These are phyloP conservation scores for Komagataella mondaviorum DNA, from an alignment of 805 yeast species.

Conservation along the genomic window DNA sequence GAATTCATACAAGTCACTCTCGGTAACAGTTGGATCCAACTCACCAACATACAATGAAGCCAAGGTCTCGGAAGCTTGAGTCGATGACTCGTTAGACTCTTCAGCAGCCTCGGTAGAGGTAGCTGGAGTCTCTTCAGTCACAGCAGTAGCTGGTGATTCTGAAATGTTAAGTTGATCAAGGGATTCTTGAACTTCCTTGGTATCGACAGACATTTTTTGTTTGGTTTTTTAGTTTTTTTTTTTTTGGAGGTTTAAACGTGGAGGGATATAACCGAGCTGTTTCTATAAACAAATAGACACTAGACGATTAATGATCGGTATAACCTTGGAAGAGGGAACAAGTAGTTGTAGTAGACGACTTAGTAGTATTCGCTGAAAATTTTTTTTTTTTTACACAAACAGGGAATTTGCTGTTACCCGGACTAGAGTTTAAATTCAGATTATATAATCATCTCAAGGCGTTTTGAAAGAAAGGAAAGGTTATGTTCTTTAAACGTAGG, in stretches of 20 bases:
- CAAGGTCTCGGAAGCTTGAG: slow-evolving; percentile 38
- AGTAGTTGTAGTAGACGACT: not conserved
- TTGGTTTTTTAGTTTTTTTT: slow-evolving; percentile 7
- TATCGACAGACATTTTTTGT: slow-evolving; percentile 17
- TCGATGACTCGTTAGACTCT: slow-evolving; percentile 20
- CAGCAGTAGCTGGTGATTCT: slow-evolving; percentile 9
- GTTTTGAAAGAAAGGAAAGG: not conserved
- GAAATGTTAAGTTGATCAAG: slow-evolving; percentile 12
- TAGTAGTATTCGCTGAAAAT: not conserved
- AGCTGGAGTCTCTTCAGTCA: slow-evolving; percentile 14
- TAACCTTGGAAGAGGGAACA: slow-evolving; percentile 2
- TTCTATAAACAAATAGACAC: slow-evolving; percentile 1
- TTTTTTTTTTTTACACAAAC: not conserved
- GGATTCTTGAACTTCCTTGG: slow-evolving; percentile 13
- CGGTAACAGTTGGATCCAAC: slow-evolving; percentile 83
- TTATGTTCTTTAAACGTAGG: too few relatives aligned
- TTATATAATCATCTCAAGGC: too few relatives aligned
- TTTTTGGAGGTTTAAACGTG: slow-evolving; percentile 1
- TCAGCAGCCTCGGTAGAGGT: slow-evolving; percentile 20
- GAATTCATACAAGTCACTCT: slow-evolving; percentile 87
- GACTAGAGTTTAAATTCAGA: not conserved
- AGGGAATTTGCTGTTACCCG: not conserved
- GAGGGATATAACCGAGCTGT: not conserved
- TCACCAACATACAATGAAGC: slow-evolving; percentile 97
- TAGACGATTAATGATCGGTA: slow-evolving; percentile 2